A percentile compares a stretch with the other conserved stretches of the same genome.
These are phyloP conservation scores for Akanthomyces uredinophilus DNA, from an alignment of 2,329 filamentous ascomycete genomes.

Conservation along the genomic window DNA sequence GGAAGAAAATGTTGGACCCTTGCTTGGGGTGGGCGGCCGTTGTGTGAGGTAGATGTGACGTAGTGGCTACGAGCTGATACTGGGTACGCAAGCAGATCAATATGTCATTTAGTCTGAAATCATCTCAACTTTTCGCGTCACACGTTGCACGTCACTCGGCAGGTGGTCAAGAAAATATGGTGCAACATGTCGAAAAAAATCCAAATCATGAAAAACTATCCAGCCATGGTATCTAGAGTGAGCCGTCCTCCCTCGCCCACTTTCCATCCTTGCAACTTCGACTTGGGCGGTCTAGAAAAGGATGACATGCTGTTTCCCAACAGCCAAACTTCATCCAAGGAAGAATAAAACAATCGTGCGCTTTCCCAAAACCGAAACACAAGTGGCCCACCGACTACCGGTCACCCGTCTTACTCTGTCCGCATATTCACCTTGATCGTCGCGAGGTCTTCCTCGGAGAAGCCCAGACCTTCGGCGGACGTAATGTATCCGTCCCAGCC, in stretches of 20 bases:
- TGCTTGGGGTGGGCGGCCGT: not conserved
- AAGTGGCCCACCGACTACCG: not conserved
- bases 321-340: not conserved
- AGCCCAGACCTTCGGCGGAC: slow-evolving; percentile 36
- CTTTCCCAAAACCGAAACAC: not conserved
- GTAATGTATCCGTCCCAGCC: slow-evolving; percentile 47
- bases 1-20: not conserved
- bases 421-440: slow-evolving; percentile 44
- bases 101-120: slow-evolving; percentile 1
- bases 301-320: too few relatives aligned
- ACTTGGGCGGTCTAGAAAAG: not conserved
- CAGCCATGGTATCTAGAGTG: not conserved
- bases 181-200: slow-evolving; percentile 2
- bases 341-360: not conserved
- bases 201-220: not conserved
- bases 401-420: not conserved
- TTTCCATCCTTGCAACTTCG: not conserved
- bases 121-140: not conserved
- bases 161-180: not conserved
- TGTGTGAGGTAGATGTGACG: slow-evolving; percentile 7
- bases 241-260: not conserved
- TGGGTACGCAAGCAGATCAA: not conserved
- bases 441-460: slow-evolving; percentile 40
- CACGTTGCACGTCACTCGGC: not conserved
- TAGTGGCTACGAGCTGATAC: not conserved